These are phyloP conservation scores for Stellera chamaejasme DNA, from an alignment of 345 rosid genomes.

Conservation along the genomic window DNA sequence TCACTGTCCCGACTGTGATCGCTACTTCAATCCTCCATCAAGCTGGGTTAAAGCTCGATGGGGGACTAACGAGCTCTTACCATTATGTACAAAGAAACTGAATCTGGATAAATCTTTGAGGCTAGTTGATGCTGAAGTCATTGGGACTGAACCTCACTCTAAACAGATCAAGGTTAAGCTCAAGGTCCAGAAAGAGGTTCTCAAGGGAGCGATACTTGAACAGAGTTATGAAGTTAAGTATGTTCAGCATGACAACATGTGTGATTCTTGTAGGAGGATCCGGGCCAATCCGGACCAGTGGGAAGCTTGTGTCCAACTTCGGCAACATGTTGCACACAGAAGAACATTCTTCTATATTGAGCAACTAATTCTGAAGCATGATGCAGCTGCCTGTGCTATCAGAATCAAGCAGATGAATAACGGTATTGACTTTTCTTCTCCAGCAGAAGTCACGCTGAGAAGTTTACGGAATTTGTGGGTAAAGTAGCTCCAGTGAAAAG, in stretches of 20 bases:
- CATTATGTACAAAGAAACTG: slow-evolving; percentile 26
- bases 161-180: slow-evolving; percentile 39
- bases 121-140: slow-evolving; percentile 27
- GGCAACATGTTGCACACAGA: slow-evolving; percentile 45
- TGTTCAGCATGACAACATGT: slow-evolving; percentile 31
- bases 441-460: slow-evolving; percentile 35
- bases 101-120: slow-evolving; percentile 22
- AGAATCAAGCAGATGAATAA: slow-evolving; percentile 41
- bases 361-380: slow-evolving; percentile 48
- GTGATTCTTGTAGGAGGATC: slow-evolving; percentile 36
- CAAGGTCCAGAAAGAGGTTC: slow-evolving; percentile 41
- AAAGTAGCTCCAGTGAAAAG: slow-evolving; percentile 36
- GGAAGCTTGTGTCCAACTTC: slow-evolving; percentile 43
- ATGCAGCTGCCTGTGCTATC: slow-evolving; percentile 36
- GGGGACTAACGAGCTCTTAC: slow-evolving; percentile 37
- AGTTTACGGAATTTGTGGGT: slow-evolving; percentile 38
- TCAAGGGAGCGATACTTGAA: slow-evolving; percentile 39
- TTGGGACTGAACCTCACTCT: slow-evolving; percentile 53
- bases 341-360: slow-evolving; percentile 40
- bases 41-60: slow-evolving; percentile 38
- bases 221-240: slow-evolving; percentile 31
- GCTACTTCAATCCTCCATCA: slow-evolving; percentile 30
- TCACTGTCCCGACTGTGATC: slow-evolving; percentile 37
- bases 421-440: slow-evolving; percentile 54
- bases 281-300: slow-evolving; percentile 53